Conservation (phyloP, 2,329 filamentous ascomycete species). For the Nakataea oryzae region DNA sequence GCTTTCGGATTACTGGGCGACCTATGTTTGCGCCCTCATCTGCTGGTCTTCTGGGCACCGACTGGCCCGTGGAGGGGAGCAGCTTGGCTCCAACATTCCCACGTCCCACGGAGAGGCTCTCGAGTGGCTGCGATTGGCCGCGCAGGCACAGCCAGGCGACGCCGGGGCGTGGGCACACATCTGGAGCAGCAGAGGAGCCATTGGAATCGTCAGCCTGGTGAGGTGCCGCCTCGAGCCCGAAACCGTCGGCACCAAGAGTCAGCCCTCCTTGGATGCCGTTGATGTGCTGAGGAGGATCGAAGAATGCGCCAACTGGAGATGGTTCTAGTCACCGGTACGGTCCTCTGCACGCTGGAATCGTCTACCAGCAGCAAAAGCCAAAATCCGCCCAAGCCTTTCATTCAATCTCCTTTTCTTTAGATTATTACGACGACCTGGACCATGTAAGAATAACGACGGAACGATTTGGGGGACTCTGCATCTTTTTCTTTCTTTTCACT, state of each 20-base stretch:
- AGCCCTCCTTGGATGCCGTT: conserved; percentile 41
- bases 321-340: conserved; percentile 21
- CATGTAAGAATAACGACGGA: neutral
- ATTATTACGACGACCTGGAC: neutral
- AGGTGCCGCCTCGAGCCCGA: conserved; percentile 36
- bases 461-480: neutral
- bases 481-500: neutral
- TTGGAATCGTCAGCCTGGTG: conserved; percentile 36
- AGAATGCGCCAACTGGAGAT: conserved; percentile 28
- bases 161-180: conserved; percentile 14
- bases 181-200: conserved; percentile 28
- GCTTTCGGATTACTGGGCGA: conserved; percentile 41
- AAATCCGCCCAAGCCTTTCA: no score
- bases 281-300: conserved; percentile 41
- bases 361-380: no score
- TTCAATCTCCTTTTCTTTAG: neutral
- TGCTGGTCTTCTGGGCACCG: conserved; percentile 46
- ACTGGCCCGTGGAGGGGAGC: conserved; percentile 2
- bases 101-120: conserved; percentile 16
- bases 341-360: neutral
- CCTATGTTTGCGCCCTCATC: conserved; percentile 47
- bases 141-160: conserved; percentile 27
- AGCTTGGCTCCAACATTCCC: conserved; percentile 8
- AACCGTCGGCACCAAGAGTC: conserved; percentile 31
- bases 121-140: conserved; percentile 28